Evolutionary conservation across 2,329 filamentous ascomycete genomes (phyloP), one percentile per base, ranked within the genome.

Genomic region (Clonostachys chloroleuca): DNA sequence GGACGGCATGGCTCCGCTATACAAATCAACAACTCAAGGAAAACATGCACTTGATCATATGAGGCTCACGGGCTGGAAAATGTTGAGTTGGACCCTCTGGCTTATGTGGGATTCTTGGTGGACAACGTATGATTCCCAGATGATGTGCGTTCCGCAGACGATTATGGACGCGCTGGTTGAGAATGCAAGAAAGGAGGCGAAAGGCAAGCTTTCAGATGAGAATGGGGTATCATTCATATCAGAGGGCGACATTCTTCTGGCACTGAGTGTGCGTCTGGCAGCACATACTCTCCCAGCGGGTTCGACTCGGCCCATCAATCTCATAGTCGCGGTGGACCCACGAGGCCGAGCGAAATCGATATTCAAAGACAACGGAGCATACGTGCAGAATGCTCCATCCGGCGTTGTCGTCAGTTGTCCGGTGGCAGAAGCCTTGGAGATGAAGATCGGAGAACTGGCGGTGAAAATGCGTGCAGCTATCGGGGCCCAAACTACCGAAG

Each of bases 391-490:
- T 30, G 40, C 44, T 17, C 36, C 44, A 8, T 34, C 44, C 12
- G 30, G 13, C 5, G 44, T 47, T 18, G 20, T 37, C 24, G 20
- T 42, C n/a, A 17, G 30, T 16, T 43, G 40, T n/a, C 16, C 40
- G 6, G 45, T 35, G 5, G 40, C 39, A 16, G 39, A 43, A 17
- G 45, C 45, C 40, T 6, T 24, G n/a, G 41, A 43, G 33, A 20
- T 53, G 12, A 43, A 52, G 7, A 16, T 53, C 1, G 53, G 54
- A 7, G 41, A 49, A 17, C 45, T 56, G 6, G 54, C 54, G 6
- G 47, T 55, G 4, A 35, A 39, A 14, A 47, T 48, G 5, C 48
- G 54, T 14, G 3, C 46, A 16, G 44, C 51, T 0, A 52, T 55
- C 9, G 42, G 45, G 13, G n/a, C 24, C 13, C 54, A 56, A n/a